Evolutionary conservation across 306 rosid genomes (phyloP).

Genomic region (Quercus bicolor): DNA sequence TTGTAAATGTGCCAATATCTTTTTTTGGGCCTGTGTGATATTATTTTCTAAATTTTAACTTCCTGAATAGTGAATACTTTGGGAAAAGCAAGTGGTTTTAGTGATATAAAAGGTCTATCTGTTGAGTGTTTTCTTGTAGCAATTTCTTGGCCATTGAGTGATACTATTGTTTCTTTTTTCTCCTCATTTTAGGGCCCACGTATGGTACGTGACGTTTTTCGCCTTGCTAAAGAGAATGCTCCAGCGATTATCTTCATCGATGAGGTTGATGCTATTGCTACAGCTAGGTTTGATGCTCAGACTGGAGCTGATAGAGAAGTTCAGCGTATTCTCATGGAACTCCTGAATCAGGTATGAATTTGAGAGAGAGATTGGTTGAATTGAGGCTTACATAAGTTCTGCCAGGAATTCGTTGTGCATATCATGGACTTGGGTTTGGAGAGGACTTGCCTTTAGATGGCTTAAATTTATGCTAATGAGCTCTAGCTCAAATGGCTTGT

Average conservation of each 20-base stretch:
- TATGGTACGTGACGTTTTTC: constrained; percentile 99
- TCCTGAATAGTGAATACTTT: neutral
- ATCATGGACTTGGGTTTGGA: neutral
- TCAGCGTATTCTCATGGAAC: constrained; percentile 99
- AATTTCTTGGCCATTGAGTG: neutral
- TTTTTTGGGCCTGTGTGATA: neutral
- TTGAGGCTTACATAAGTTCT: neutral
- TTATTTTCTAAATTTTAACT: neutral
- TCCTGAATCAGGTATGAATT: constrained; percentile 77
- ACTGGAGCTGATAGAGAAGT: constrained; percentile 99
- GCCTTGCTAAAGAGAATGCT: constrained; percentile 99
- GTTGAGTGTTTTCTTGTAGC: neutral
- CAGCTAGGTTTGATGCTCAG: constrained; percentile 99
- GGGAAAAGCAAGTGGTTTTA: neutral
- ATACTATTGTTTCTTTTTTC: neutral
- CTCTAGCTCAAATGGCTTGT: no score
- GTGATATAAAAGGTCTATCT: neutral
- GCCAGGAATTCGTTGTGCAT: neutral
- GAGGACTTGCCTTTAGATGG: neutral
- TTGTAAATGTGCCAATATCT: neutral
- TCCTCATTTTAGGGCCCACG: constrained; percentile 66
- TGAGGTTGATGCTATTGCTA: constrained; percentile 99
- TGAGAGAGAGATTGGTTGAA: neutral
- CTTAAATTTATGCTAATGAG: no score
- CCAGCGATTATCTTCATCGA: constrained; percentile 98